A percentile compares a stretch with the other conserved stretches of the same genome.
phyloP scores from a whole-genome alignment of 2,329 filamentous ascomycete genomes.

The Bipolaris oryzae region DNA sequence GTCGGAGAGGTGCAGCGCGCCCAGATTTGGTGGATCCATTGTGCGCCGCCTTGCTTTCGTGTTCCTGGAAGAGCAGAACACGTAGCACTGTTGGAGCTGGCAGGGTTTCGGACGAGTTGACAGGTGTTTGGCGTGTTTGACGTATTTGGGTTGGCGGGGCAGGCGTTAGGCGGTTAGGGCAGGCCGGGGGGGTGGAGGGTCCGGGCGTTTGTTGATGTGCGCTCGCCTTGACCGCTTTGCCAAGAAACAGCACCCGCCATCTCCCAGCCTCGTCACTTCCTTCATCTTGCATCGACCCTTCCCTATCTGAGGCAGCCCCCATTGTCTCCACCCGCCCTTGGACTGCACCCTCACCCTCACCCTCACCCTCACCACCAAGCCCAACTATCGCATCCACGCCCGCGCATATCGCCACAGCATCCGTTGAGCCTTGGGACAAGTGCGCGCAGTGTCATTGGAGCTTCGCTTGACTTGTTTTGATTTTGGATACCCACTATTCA shows the following conservation, averaged over 20 bases:
- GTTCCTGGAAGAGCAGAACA: not conserved
- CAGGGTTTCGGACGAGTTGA: not conserved
- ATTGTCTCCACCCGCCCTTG: constrained; percentile 22
- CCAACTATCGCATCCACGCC: constrained; percentile 10
- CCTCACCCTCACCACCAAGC: constrained; percentile 20
- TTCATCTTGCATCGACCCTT: constrained; percentile 16
- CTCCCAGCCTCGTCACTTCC: constrained; percentile 33
- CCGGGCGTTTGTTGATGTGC: constrained; percentile 19
- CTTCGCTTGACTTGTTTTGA: constrained; percentile 34
- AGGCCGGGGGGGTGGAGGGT: not conserved
- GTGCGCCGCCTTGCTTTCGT: constrained; percentile 5
- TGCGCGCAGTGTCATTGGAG: constrained; percentile 16
- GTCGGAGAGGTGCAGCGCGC: constrained; percentile 60
- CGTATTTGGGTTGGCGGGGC: constrained; percentile 31
- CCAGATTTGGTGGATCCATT: constrained; percentile 55
- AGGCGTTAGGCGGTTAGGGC: constrained; percentile 13
- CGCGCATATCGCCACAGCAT: constrained; percentile 11
- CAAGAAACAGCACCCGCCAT: constrained; percentile 28
- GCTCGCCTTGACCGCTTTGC: constrained; percentile 2
- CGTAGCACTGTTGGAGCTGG: not conserved
- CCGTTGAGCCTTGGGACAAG: constrained; percentile 9
- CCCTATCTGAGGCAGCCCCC: constrained; percentile 21
- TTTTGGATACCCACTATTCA: constrained; percentile 25
- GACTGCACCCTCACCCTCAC: constrained; percentile 23
- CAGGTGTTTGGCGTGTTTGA: constrained; percentile 31